Conservation (phyloP, 108 stramenopile genomes). For the Nannochloropsis salina region DNA sequence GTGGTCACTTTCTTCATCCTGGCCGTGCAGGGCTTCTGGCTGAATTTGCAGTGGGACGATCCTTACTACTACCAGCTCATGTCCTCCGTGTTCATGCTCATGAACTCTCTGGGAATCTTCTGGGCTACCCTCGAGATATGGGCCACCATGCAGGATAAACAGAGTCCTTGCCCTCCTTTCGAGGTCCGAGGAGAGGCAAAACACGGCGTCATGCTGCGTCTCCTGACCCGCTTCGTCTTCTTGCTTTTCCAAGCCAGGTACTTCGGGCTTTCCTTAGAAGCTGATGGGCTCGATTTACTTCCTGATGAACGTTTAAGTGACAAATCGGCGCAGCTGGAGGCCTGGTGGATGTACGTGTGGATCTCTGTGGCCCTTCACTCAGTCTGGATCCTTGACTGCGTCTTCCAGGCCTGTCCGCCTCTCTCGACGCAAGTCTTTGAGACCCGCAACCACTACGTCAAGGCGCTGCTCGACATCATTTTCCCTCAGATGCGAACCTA, state of each 20-base stretch:
- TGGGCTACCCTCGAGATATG: conserved; percentile 86
- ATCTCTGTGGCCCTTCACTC: conserved; percentile 23
- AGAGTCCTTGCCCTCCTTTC: conserved; percentile 79
- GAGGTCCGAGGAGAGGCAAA: conserved; percentile 79
- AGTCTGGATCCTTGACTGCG: conserved; percentile 12
- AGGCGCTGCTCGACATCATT: conserved; percentile 31
- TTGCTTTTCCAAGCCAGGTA: conserved; percentile 87
- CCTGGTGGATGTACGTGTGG: conserved; percentile 68
- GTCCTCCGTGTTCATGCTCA: conserved; percentile 86
- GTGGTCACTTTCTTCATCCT: conserved; percentile 85
- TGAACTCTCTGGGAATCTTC: conserved; percentile 71
- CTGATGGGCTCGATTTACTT: neutral
- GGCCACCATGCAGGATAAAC: conserved; percentile 34
- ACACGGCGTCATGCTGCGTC: conserved; percentile 75
- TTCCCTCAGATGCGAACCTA: conserved; percentile 28
- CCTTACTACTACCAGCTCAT: conserved; percentile 66
- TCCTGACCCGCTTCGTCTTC: conserved; percentile 73
- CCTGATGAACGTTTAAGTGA: neutral
- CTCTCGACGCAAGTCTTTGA: conserved; percentile 20
- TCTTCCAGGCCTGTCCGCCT: conserved; percentile 10
- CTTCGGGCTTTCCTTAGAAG: conserved; percentile 52
- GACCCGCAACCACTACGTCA: conserved; percentile 27
- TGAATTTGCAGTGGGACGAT: conserved; percentile 83
- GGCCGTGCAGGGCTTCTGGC: conserved; percentile 73
- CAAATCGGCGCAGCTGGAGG: neutral